Evolutionary conservation across 1,284 basidiomycete species (phyloP), one percentile per base, ranked within the genome.

Genomic region (Ceratobasidium sp.): DNA sequence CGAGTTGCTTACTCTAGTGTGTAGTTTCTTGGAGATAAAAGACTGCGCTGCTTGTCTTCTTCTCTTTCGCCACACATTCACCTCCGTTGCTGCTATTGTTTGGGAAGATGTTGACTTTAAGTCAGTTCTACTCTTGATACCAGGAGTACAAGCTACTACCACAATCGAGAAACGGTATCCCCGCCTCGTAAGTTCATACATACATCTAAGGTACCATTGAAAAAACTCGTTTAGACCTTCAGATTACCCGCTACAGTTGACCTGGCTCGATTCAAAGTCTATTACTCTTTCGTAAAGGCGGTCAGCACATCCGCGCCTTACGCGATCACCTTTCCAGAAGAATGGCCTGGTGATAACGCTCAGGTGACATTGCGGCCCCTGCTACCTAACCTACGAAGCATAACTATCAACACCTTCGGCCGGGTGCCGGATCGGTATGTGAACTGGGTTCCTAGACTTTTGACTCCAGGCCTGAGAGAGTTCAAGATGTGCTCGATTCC

Each of bases 21-120:
- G 61, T 40, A n/a, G 61, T 33, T 23, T n/a, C 3, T 20, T 44
- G 10, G 61, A 23, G 2, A 20, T 13, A 23, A 44, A 46, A 5
- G 39, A 64, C 18, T 23, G 23, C 23, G 15, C 23, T 6, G 44
- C 13, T n/a, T 42, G 42, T 20, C 5, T 64, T 6, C 23, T 26
- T 20, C 61, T 64, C 40, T 64, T 20, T 44, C 61, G 61, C 2
- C 15, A 15, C 6, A 44, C n/a, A 23, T 64, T 64, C 13, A 3
- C 18, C n/a, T 18, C n/a, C 15, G 40, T 23, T 18, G 42, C 23
- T n/a, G 18, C 61, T n/a, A n/a, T 64, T 23, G 20, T 64, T 10
- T 64, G 61, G 61, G 40, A 64, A 40, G 39, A 64, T n/a, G 61
- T 64, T 20, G 61, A 64, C 39, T 20, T 64, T 10, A 44, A 64